These are phyloP conservation scores for Phaeosphaeria sp. DNA, from an alignment of 2,329 filamentous ascomycete species.

Conservation along the genomic window DNA sequence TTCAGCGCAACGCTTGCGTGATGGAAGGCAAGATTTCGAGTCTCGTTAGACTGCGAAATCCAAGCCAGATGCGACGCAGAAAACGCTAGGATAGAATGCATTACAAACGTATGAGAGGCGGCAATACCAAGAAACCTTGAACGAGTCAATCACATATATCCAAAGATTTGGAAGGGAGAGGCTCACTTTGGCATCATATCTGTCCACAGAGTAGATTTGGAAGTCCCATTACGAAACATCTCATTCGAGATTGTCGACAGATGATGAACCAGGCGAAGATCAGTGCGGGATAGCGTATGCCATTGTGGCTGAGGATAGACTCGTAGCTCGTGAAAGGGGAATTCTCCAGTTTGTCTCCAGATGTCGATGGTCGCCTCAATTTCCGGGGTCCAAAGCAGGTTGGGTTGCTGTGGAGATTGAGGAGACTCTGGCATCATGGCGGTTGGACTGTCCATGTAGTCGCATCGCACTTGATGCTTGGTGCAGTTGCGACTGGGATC, in stretches of 20 bases:
- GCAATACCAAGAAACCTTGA: constrained; percentile 81
- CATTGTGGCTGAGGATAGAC: constrained; percentile 78
- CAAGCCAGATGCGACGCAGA: constrained; percentile 95
- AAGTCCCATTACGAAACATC: constrained; percentile 76
- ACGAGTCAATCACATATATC: constrained; percentile 32
- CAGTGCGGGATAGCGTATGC: constrained; percentile 74
- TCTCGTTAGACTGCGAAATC: constrained; percentile 83
- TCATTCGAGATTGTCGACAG: constrained; percentile 86
- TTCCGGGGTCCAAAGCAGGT: constrained; percentile 84
- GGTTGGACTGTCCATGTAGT: constrained; percentile 88
- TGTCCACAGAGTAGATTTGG: constrained; percentile 90
- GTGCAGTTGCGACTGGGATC: constrained; percentile 86
- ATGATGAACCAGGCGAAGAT: constrained; percentile 89
- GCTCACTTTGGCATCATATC: constrained; percentile 86
- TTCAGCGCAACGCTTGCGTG: constrained; percentile 86
- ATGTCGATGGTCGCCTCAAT: constrained; percentile 80
- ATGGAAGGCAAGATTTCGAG: constrained; percentile 86
- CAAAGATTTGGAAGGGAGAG: not conserved
- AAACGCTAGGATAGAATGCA: constrained; percentile 90
- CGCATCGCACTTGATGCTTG: constrained; percentile 97
- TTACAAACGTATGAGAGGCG: constrained; percentile 83
- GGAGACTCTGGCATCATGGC: constrained; percentile 65
- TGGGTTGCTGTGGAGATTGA: constrained; percentile 60
- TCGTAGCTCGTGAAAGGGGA: constrained; percentile 82
- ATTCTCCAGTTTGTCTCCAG: constrained; percentile 84